Conservation (phyloP, 2,329 filamentous ascomycete genomes). For the Aspergillus puulaauensis region DNA sequence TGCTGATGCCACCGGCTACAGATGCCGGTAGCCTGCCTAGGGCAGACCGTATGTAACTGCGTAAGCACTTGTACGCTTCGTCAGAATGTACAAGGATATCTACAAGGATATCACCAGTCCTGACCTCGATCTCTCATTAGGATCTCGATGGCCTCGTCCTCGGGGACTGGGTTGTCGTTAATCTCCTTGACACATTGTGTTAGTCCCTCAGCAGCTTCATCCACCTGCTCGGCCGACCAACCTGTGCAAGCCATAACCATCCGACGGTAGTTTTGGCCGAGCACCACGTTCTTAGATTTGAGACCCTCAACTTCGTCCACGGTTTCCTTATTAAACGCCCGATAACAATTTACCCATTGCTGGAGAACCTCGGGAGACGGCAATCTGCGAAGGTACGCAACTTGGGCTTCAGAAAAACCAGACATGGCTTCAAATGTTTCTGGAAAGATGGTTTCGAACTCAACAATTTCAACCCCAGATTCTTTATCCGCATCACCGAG, state of each 20-base stretch:
- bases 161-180: constrained; percentile 62
- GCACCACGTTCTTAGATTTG: constrained; percentile 75
- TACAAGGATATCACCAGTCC: constrained; percentile 36
- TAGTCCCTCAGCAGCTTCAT: constrained; percentile 74
- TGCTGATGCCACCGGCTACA: neutral
- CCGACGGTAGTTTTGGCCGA: constrained; percentile 83
- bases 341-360: constrained; percentile 69
- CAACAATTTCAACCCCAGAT: constrained; percentile 35
- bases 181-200: constrained; percentile 76
- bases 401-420: constrained; percentile 41
- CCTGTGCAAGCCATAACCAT: constrained; percentile 86
- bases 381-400: constrained; percentile 50
- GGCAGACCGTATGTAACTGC: constrained; percentile 3
- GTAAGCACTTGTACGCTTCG: constrained; percentile 8
- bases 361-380: constrained; percentile 63
- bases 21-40: neutral
- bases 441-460: constrained; percentile 38
- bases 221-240: constrained; percentile 74
- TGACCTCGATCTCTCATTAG: constrained; percentile 46
- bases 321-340: constrained; percentile 66
- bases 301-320: constrained; percentile 68
- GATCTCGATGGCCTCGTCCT: constrained; percentile 46
- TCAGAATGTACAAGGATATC: constrained; percentile 7
- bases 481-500: constrained; percentile 51
- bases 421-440: constrained; percentile 42